Evolutionary conservation across 768 basidiomycete species (phyloP), one percentile per base, ranked within the genome.

Genomic region (Paxillus rubicundulus): DNA sequence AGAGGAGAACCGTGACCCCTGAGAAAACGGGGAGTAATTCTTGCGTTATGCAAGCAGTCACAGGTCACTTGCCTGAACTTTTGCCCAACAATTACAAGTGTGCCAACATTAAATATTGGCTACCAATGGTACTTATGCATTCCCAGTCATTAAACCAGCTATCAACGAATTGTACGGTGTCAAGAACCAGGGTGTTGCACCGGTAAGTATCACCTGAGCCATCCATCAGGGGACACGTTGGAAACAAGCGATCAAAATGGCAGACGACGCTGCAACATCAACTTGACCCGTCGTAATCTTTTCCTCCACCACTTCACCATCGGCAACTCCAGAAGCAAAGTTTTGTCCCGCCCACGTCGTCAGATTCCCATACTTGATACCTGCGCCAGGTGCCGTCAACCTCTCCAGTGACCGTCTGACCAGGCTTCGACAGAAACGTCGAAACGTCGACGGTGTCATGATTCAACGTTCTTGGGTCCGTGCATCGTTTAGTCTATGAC

Each of bases 321-420:
- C 59, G 0, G 74, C 71, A 18, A 72, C 40, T 0, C 79, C 80
- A 45, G 67, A 56, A 14, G 56, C 48, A 49, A 74, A 81, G 14
- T 66, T 73, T 59, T 80, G 79, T 1, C 80, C 78, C 1, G 77
- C 79, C 78, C 79, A 81, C 2, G 70, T 74, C 36, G 77, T 79
- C 34, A 70, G 47, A 52, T 76, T 75, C 5, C 71, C 76, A 9
- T 64, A 64, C 53, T 73, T 72, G 17, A 77, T 67, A 60, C 80
- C 77, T 13, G 78, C 76, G 10, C 79, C 79, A 37, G 78, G 75
- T 2, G 78, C 78, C 21, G 74, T 74, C 53, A 81, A 56, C 34
- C 72, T 70, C 46, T 71, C 70, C 47, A 4, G 56, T 73, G n/a
- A 77, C 67, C 45, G 27, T 37, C n/a, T 54, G 51, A 16, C 63